Conservation (phyloP, 257 asterid genomes). For the Fraxinus pennsylvanica region DNA sequence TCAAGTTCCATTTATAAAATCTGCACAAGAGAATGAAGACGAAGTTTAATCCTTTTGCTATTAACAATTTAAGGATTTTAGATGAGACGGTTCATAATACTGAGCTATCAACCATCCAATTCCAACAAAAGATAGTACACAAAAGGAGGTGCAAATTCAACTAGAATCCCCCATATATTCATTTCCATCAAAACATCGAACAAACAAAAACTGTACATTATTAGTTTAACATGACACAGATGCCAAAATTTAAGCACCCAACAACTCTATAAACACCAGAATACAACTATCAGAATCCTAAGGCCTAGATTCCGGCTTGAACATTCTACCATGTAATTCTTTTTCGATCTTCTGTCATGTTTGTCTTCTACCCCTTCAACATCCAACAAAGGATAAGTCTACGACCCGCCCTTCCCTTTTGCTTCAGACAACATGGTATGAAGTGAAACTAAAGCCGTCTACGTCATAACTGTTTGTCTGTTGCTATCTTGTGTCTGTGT, state of each 20-base stretch:
- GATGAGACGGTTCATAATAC: too few relatives aligned
- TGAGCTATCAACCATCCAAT: too few relatives aligned
- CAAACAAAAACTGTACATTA: constrained; percentile 46
- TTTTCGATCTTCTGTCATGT: background rate
- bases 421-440: background rate
- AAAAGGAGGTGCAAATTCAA: background rate
- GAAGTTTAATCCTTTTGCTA: too few relatives aligned
- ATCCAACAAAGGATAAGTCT: constrained; percentile 1
- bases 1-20: too few relatives aligned
- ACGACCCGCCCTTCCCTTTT: background rate
- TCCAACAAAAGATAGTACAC: background rate
- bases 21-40: too few relatives aligned
- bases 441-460: background rate
- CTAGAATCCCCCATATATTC: background rate
- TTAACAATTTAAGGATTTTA: too few relatives aligned
- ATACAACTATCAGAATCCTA: constrained; percentile 29
- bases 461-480: constrained; percentile 62
- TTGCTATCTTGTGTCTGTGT: constrained; percentile 42
- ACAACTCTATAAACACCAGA: constrained; percentile 27
- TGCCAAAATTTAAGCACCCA: background rate
- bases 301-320: constrained; percentile 16
- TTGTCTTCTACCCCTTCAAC: background rate
- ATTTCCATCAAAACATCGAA: constrained; percentile 8
- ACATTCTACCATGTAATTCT: constrained; percentile 5
- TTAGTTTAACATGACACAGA: constrained; percentile 30